Evolutionary conservation across 495 filamentous ascomycete species (phyloP).

Genomic region (Aspergillus haitiensis): DNA sequence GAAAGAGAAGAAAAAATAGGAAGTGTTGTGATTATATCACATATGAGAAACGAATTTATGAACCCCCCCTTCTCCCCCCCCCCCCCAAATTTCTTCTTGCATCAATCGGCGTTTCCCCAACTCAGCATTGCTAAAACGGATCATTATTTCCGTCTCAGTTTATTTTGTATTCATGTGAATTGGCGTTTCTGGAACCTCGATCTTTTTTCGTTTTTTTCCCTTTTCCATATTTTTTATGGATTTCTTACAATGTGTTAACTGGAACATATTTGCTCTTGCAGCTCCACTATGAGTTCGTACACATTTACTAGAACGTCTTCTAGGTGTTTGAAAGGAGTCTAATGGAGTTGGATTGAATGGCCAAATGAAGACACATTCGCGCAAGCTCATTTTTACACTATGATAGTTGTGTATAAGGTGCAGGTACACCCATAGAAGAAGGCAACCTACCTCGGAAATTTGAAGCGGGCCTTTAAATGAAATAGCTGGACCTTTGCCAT

Average conservation of each 20-base stretch:
- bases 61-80: slow-evolving; percentile 20
- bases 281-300: too few species aligned
- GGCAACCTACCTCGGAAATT: too few species aligned
- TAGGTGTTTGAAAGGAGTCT: neutral
- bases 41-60: slow-evolving; percentile 35
- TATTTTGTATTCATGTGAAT: slow-evolving; percentile 13
- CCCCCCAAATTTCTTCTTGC: slow-evolving; percentile 23
- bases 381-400: neutral
- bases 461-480: too few species aligned
- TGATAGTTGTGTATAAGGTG: neutral
- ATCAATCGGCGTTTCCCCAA: slow-evolving; percentile 30
- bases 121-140: slow-evolving; percentile 22
- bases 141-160: slow-evolving; percentile 16
- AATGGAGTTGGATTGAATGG: neutral
- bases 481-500: too few species aligned
- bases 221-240: slow-evolving; percentile 9
- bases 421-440: too few species aligned
- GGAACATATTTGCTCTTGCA: neutral
- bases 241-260: slow-evolving; percentile 18
- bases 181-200: slow-evolving; percentile 9
- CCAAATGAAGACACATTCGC: neutral
- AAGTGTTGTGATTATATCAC: slow-evolving; percentile 29
- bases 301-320: neutral
- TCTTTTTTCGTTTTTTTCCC: slow-evolving; percentile 12
- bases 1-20: neutral